A percentile compares a stretch with the other conserved stretches of the same genome.
Evolutionary conservation across 805 yeast genomes (phyloP).

Genomic region (Suhomyces sp.): DNA sequence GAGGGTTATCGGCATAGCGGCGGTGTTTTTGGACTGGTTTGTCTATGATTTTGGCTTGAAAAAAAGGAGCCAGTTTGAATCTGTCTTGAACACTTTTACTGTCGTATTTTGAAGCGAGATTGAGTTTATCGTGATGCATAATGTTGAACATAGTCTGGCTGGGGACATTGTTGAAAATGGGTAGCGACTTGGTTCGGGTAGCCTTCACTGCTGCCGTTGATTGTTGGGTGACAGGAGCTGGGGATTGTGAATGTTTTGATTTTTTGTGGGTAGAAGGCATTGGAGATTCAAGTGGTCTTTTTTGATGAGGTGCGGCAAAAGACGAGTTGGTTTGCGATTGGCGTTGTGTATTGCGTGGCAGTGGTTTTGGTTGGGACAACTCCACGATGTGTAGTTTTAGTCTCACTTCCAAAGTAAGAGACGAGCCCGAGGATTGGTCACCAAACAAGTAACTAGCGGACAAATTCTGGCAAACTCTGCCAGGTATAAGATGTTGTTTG

Average conservation of each 20-base stretch:
- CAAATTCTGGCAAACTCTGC: slow-evolving; percentile 59
- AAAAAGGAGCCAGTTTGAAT: slow-evolving; percentile 45
- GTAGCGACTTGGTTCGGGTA: slow-evolving; percentile 43
- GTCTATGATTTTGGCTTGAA: slow-evolving; percentile 40
- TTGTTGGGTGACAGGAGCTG: slow-evolving; percentile 5
- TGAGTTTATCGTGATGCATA: slow-evolving; percentile 40
- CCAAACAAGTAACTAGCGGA: slow-evolving; percentile 41
- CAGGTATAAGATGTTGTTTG: slow-evolving; percentile 35
- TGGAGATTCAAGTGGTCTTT: slow-evolving; percentile 7
- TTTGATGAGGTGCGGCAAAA: neutral
- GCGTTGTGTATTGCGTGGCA: neutral
- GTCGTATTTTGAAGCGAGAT: slow-evolving; percentile 37
- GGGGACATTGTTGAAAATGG: slow-evolving; percentile 38
- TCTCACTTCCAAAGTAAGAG: slow-evolving; percentile 56
- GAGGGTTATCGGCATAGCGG: slow-evolving; percentile 21
- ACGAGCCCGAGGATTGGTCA: slow-evolving; percentile 32
- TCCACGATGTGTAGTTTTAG: slow-evolving; percentile 46
- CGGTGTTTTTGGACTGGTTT: slow-evolving; percentile 29
- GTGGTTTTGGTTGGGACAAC: slow-evolving; percentile 3
- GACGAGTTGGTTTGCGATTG: slow-evolving; percentile 2
- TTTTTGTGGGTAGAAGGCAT: slow-evolving; percentile 10
- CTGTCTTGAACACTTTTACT: slow-evolving; percentile 41
- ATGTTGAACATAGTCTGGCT: slow-evolving; percentile 39
- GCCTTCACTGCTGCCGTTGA: slow-evolving; percentile 32
- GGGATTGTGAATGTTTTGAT: slow-evolving; percentile 4